Evolutionary conservation across 345 rosid genomes (phyloP).

Genomic region (Aquilaria yunnanensis): DNA sequence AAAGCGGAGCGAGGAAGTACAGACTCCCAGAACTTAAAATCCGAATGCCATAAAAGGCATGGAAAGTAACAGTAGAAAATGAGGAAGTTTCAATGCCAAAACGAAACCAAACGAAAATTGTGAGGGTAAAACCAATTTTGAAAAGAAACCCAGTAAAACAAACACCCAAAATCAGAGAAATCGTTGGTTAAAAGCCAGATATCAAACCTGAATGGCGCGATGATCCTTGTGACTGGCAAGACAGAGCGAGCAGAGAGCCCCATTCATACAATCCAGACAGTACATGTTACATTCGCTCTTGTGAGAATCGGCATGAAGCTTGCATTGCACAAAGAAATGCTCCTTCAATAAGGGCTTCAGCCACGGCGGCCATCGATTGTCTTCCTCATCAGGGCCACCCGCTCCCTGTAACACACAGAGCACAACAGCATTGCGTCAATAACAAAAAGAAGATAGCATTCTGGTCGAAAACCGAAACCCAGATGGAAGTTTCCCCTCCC

Average conservation of each 20-base stretch:
- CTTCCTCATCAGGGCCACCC: slow-evolving; percentile 68
- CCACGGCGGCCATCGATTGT: slow-evolving; percentile 80
- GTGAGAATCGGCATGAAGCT: slow-evolving; percentile 74
- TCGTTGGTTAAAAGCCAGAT: slow-evolving; percentile 2
- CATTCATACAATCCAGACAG: slow-evolving; percentile 86
- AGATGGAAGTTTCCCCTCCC: slow-evolving; percentile 3
- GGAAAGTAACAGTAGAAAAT: background rate
- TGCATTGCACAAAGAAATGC: slow-evolving; percentile 88
- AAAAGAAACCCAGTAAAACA: background rate
- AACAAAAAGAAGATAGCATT: background rate
- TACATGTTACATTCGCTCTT: slow-evolving; percentile 98
- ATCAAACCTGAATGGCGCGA: slow-evolving; percentile 68
- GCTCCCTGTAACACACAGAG: slow-evolving; percentile 36
- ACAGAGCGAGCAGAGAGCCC: slow-evolving; percentile 79
- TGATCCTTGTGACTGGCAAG: slow-evolving; percentile 72
- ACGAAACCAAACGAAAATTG: slow-evolving; percentile 1
- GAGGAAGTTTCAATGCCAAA: slow-evolving; percentile 12
- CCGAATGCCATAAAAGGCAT: slow-evolving; percentile 10
- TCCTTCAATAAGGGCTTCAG: slow-evolving; percentile 61
- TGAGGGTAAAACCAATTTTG: background rate
- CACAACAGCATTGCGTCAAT: slow-evolving; percentile 17
- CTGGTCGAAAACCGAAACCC: background rate
- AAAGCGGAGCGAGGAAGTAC: background rate
- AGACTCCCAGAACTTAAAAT: slow-evolving; percentile 8
- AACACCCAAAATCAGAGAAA: background rate